Evolutionary conservation across 805 yeast genomes (phyloP), one percentile per base, ranked within the genome.

Genomic region (Schizosaccharomyces lindneri): DNA sequence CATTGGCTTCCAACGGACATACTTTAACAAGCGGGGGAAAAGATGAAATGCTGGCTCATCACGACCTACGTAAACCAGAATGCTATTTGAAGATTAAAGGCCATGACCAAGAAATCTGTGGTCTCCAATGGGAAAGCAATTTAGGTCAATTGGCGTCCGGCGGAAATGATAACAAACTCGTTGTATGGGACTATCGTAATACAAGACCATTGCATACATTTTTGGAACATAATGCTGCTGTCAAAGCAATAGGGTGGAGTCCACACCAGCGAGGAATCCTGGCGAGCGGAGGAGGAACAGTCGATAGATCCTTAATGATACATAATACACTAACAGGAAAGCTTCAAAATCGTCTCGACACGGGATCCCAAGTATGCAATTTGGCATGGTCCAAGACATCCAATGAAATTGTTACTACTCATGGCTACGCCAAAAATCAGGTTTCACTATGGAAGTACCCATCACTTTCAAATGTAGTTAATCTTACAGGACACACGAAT

Each of bases 261-360:
- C 97, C 98, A 2, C 97, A 93, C 69, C 95, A 87, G 69, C 75
- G 97, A 62, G 97, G 97, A 0, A 78, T 89, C 2, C 71, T 93
- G 62, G 97, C 97, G 0, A 80, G 93, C 1, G 98, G 98, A 17
- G 98, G 98, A 21, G 98, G 98, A 46, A 88, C 97, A 0, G 89
- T 94, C 1, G 98, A 93, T 71, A 81, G 90, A 63, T 78, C 83
- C 48, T 84, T 93, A 66, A 86, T 89, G 70, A 81, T 88, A 29
- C 93, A 97, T 97, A 93, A 89, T 70, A 84, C 95, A 0, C 73
- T 82, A 57, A 85, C 84, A 6, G 95, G 96, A 1, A 70, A 77
- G 29, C 79, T 83, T 63, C 68, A 86, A 13, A 79, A 81, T 67
- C 93, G 87, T 66, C 81, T 85, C n/a, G 94, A 90, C 68, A 87